Evolutionary conservation across 306 rosid species (phyloP).

Genomic region (Fagus crenata): DNA sequence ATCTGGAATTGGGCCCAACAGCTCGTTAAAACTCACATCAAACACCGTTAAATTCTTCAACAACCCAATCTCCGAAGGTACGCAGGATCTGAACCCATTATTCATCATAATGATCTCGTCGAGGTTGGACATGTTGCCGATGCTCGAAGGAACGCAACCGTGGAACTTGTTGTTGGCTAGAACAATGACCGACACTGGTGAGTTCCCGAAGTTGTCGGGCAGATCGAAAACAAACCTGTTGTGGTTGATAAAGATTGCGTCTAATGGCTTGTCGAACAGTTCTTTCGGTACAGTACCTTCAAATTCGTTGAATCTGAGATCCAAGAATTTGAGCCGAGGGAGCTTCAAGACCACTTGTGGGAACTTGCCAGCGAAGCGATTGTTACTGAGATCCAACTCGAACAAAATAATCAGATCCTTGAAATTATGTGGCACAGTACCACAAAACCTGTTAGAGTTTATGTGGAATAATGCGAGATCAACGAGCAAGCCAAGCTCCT

Average conservation of each 20-base stretch:
- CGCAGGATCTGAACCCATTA: conserved; percentile 65
- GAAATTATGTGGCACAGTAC: conserved; percentile 75
- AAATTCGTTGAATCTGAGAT: conserved; percentile 92
- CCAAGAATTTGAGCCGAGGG: conserved; percentile 73
- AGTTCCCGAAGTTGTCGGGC: conserved; percentile 86
- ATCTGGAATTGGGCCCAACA: conserved; percentile 76
- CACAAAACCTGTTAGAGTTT: conserved; percentile 86
- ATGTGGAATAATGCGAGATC: conserved; percentile 86
- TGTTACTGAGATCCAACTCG: conserved; percentile 91
- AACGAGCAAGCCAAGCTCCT: conserved; percentile 65
- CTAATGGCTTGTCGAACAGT: conserved; percentile 81
- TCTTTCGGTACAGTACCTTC: conserved; percentile 82
- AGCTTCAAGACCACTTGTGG: conserved; percentile 68
- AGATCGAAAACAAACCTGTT: conserved; percentile 68
- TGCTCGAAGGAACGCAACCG: conserved; percentile 79
- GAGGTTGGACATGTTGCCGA: conserved; percentile 76
- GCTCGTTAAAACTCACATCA: conserved; percentile 73
- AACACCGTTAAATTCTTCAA: conserved; percentile 79
- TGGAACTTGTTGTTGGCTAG: conserved; percentile 77
- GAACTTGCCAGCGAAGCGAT: conserved; percentile 79
- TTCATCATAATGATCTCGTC: conserved; percentile 81
- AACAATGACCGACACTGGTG: conserved; percentile 92
- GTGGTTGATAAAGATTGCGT: conserved; percentile 83
- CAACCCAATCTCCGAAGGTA: conserved; percentile 72
- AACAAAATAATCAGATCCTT: conserved; percentile 48